phyloP scores from a whole-genome alignment of 2,329 filamentous ascomycete species.

The Sordariomycetes sp. region DNA sequence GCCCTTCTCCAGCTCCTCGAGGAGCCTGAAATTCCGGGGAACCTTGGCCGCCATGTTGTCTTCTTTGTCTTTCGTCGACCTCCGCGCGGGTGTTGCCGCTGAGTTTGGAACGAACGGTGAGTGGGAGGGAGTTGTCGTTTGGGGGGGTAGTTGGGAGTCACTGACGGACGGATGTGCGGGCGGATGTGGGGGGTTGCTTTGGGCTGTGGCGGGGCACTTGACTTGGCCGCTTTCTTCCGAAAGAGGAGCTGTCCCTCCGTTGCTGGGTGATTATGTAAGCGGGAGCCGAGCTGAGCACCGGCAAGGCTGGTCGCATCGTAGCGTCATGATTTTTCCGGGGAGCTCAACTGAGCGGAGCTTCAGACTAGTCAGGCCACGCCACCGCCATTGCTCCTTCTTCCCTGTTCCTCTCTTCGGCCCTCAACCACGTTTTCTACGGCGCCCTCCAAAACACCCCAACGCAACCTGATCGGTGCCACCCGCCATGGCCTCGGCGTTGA shows the following conservation, averaged over 20 bases:
- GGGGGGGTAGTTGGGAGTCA: neutral
- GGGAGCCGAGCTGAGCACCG: neutral
- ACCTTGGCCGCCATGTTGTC: slow-evolving; percentile 42
- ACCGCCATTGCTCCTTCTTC: neutral
- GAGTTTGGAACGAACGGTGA: neutral
- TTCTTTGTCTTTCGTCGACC: neutral
- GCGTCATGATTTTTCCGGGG: neutral
- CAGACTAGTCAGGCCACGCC: neutral
- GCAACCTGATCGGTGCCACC: neutral
- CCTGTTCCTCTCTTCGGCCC: neutral
- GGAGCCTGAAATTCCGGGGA: slow-evolving; percentile 87
- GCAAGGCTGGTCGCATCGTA: neutral
- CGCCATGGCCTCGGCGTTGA: slow-evolving; percentile 3
- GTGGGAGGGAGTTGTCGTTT: neutral
- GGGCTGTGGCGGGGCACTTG: neutral
- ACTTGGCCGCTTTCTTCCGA: neutral
- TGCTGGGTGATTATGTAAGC: neutral
- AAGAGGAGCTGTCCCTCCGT: neutral
- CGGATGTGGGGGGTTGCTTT: neutral
- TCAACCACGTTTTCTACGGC: neutral
- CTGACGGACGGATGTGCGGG: neutral
- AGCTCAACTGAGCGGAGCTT: neutral
- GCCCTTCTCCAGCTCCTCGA: slow-evolving; percentile 97
- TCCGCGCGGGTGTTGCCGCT: neutral
- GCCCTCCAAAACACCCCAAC: neutral